Evolutionary conservation across 345 rosid genomes (phyloP), one percentile per base, ranked within the genome.

Genomic region (Aquilaria yunnanensis): DNA sequence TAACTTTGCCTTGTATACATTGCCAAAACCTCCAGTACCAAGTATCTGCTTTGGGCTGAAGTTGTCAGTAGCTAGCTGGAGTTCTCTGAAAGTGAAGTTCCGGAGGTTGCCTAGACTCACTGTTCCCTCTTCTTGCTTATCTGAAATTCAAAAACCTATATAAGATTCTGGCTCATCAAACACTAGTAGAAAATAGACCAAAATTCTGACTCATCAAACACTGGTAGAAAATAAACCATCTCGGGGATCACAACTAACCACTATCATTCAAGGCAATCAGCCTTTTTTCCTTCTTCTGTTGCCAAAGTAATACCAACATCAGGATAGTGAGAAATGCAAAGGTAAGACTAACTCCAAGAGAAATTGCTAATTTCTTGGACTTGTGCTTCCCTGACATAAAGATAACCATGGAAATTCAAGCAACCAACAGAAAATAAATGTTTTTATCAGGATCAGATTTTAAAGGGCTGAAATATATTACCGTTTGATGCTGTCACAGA

Each of bases 11-110:
- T 75, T 83, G 78, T 93, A 93, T 12, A 93, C 98, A 80, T 92
- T 81, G 62, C 98, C 98, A 62, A 92, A 92, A 41, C 98, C 98
- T 59, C 98, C 98, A 0, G 89, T 72, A 14, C 97, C 98, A 58
- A 92, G 97, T 61, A 92, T 87, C 72, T 75, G 77, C 76, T 84
- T 90, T 55, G 89, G 74, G 68, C 85, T 84, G 77, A 92, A 92
- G 73, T 84, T 87, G 70, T 85, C 86, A 0, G 98, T 89, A 10
- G 97, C 85, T 52, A 68, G 70, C 67, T 85, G 97, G 5, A 92
- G 88, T 72, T 92, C 97, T 72, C 87, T 84, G 75, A 92, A 84
- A n/a, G 85, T 72, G 77, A 92, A 92, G 83, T 61, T 75, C 71
- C 81, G 81, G 46, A 90, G 92, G 70, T 90, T 92, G 29, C 96